Percentiles rank a stretch among this genome's conserved stretches.
Evolutionary conservation across 345 rosid species (phyloP).

Genomic region (Hypericum perforatum): DNA sequence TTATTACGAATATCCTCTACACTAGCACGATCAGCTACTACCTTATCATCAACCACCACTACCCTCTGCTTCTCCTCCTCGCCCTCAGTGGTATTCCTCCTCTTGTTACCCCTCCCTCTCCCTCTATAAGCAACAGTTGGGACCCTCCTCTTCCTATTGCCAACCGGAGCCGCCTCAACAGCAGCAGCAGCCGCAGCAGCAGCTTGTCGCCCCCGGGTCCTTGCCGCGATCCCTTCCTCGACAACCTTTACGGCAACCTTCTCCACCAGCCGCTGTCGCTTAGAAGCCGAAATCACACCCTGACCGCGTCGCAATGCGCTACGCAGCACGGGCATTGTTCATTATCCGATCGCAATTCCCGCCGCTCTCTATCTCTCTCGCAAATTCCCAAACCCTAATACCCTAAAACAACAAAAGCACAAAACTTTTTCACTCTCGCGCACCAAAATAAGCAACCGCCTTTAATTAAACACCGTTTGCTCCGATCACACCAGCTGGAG

Average conservation of each 20-base stretch:
- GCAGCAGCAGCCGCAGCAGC: constrained; percentile 37
- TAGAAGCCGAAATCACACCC: constrained; percentile 20
- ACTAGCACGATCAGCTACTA: constrained; percentile 1
- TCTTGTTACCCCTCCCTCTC: too few relatives aligned
- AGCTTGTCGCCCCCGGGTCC: constrained; percentile 33
- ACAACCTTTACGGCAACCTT: constrained; percentile 20
- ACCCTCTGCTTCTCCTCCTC: constrained; percentile 8
- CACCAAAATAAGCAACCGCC: too few relatives aligned
- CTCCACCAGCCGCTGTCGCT: constrained; percentile 14
- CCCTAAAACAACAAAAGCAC: too few relatives aligned
- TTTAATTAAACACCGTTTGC: too few relatives aligned
- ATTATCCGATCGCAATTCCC: constrained; percentile 26
- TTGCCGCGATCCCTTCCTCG: constrained; percentile 50
- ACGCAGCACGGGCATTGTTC: constrained; percentile 90
- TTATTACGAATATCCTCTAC: too few relatives aligned
- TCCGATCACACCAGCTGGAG: too few relatives aligned
- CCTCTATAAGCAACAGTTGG: too few relatives aligned
- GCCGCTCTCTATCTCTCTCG: too few relatives aligned
- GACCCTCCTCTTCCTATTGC: too few relatives aligned
- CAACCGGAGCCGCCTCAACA: constrained; percentile 1
- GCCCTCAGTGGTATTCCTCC: constrained; percentile 1
- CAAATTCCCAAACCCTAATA: neutral
- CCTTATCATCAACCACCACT: constrained; percentile 9
- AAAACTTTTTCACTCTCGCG: too few relatives aligned
- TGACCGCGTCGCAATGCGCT: constrained; percentile 66